Base-by-base conservation (phyloP, 306 rosid genomes). In the Trichosanthes cucumerina region DNA sequence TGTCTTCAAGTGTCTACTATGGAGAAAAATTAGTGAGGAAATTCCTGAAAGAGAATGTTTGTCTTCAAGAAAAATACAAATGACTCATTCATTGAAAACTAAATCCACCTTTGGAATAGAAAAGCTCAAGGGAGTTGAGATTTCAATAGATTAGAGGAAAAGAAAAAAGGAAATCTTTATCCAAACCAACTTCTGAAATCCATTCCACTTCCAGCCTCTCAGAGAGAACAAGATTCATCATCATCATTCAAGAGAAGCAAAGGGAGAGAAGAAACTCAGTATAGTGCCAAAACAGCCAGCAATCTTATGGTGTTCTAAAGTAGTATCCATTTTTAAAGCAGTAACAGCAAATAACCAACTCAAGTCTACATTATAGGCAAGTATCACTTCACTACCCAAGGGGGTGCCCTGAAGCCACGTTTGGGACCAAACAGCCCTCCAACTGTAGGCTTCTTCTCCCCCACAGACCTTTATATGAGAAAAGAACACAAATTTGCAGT, bases 371-470 rank as follows among this genome's bases (percentile, higher is more conserved):
- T 72, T 72, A 72, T 47, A 43, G 53, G 75, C 19, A 39, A 46
- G 56, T 71, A 46, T 71, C 58, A 71, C 77, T 71, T 71, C 58
- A 71, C 77, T 71, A 73, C 59, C 78, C 78, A 49, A 47, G 78
- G 78, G 62, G 78, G 28, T 15, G 38, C n/a, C 39, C 57, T 71
- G 38, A 71, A 71, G 77, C 58, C 54, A 69, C 24, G 36, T 12
- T 41, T 41, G 75, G 54, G 36, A 46, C 77, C 56, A 26, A 72
- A 72, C 77, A 24, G 58, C 77, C 77, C 58, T 72, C 78, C 60
- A 49, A 47, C 62, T 49, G 18, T 9, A 49, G 60, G 77, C 76
- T 71, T 4, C 60, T 26, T 11, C n/a, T 26, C 60, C 78, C 78
- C 77, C 28, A 73, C 77, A 57, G 36, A 73, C 49, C 43, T 49